Evolutionary conservation across 495 filamentous ascomycete genomes (phyloP), one percentile per base, ranked within the genome.

Genomic region (Rostrohypoxylon terebratum): DNA sequence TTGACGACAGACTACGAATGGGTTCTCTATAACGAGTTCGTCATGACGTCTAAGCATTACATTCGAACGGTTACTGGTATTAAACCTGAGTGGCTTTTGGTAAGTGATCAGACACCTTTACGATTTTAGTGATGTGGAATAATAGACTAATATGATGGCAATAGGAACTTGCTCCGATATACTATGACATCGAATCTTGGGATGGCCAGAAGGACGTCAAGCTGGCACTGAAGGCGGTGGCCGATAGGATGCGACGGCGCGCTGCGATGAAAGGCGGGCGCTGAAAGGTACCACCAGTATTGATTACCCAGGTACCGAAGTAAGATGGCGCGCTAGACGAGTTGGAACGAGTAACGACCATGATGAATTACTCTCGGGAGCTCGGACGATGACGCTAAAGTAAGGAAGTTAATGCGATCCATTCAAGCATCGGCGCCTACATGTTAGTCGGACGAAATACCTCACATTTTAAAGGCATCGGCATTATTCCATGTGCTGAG

Each of bases 21-120:
- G 96, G 92, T 99, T 31, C 83, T 99, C 0, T 99, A 99, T 80
- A 97, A 99, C 77, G 96, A 99, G 79, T 99, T 98, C 74, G 96
- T 98, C 4, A 89, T 99, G 63, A 99, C 96, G 0, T 93, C 90
- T 8, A 98, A 98, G 87, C 96, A 98, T 80, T 99, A 96, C 66
- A 87, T 92, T 38, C 78, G 90, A 33, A 92, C 88, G 5, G 87
- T 91, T 44, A 92, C 89, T 16, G 84, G 87, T 11, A 88, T 92
- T 33, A 85, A 85, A 64, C 86, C 89, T 1, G 93, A 96, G 75
- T 99, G 96, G 96, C 86, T 99, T 58, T 79, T 98, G 81, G 93
- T 96, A 86, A 80, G 93, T 89, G 54, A 9, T 21, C 45, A 42
- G 16, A 23, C 59, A 54, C 6, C 18, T 68, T 45, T 10, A 14